These are phyloP conservation scores for Trichoderma gracile DNA, from an alignment of 2,329 filamentous ascomycete genomes.

Conservation along the genomic window DNA sequence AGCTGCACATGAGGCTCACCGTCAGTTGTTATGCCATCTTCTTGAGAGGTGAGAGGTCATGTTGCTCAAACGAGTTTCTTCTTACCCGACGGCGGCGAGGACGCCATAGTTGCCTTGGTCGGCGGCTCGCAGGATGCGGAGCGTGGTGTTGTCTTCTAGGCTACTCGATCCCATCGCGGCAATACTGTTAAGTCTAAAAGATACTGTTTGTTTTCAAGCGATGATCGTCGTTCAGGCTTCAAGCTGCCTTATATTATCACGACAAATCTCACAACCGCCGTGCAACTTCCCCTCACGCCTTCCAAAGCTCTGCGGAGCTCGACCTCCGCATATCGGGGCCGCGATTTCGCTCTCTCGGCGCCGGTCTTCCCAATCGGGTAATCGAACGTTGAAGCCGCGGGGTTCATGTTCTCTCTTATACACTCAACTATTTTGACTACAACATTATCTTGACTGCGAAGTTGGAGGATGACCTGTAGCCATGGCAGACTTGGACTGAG, in stretches of 20 bases:
- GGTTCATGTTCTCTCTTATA: background rate
- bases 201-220: no score
- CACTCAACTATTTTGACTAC: no score
- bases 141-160: background rate
- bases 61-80: no score
- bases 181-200: no score
- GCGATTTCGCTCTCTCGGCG: background rate
- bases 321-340: background rate
- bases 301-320: background rate
- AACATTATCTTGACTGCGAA: background rate
- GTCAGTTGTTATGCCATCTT: no score
- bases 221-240: background rate
- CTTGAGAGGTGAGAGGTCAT: no score
- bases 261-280: no score
- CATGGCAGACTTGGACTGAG: no score
- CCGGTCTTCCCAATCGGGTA: background rate
- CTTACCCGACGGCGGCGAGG: constrained; percentile 22
- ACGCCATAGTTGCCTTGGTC: constrained; percentile 20
- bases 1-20: background rate
- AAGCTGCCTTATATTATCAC: background rate
- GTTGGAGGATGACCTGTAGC: no score
- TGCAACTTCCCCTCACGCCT: background rate
- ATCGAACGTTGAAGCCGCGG: no score
- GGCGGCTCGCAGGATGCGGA: constrained; percentile 10
- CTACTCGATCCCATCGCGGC: background rate